Evolutionary conservation across 1,284 basidiomycete genomes (phyloP).

Genomic region (Schizophyllum amplum): DNA sequence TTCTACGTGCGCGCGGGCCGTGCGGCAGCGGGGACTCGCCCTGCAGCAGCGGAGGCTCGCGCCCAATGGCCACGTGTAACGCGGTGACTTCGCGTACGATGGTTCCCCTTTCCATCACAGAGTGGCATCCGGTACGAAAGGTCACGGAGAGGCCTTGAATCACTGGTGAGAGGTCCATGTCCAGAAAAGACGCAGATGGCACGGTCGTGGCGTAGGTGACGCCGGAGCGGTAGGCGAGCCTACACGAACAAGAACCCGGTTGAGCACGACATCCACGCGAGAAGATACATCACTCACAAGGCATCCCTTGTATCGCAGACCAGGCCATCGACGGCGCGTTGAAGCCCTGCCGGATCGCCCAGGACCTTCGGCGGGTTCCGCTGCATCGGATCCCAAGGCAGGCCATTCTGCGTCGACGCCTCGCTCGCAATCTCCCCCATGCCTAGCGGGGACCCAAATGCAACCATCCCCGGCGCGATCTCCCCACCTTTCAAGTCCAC

Average conservation of each 20-base stretch:
- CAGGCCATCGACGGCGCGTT: slow-evolving; percentile 62
- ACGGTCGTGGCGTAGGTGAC: slow-evolving; percentile 49
- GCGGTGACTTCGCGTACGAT: slow-evolving; percentile 65
- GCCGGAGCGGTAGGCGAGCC: slow-evolving; percentile 51
- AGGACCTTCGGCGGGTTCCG: slow-evolving; percentile 14
- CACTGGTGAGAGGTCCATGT: slow-evolving; percentile 27
- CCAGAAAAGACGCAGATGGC: slow-evolving; percentile 29
- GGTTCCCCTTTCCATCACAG: slow-evolving; percentile 60
- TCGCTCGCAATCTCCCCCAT: slow-evolving; percentile 62
- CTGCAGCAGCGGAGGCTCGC: background rate
- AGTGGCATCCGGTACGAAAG: slow-evolving; percentile 54
- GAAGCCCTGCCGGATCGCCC: slow-evolving; percentile 44
- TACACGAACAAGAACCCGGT: slow-evolving; percentile 8
- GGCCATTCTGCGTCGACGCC: slow-evolving; percentile 60
- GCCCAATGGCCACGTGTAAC: slow-evolving; percentile 54
- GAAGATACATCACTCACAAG: slow-evolving; percentile 26
- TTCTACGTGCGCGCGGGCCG: slow-evolving; percentile 21
- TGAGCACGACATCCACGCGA: slow-evolving; percentile 4
- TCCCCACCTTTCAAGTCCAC: slow-evolving; percentile 39
- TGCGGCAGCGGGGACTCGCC: no score
- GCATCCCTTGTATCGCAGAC: slow-evolving; percentile 65
- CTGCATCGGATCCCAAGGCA: slow-evolving; percentile 35
- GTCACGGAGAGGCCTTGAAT: slow-evolving; percentile 61
- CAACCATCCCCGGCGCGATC: slow-evolving; percentile 50
- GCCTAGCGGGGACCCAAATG: slow-evolving; percentile 54